These are phyloP conservation scores for Cordyceps tenuipes DNA, from an alignment of 2,329 filamentous ascomycete genomes.

Conservation along the genomic window DNA sequence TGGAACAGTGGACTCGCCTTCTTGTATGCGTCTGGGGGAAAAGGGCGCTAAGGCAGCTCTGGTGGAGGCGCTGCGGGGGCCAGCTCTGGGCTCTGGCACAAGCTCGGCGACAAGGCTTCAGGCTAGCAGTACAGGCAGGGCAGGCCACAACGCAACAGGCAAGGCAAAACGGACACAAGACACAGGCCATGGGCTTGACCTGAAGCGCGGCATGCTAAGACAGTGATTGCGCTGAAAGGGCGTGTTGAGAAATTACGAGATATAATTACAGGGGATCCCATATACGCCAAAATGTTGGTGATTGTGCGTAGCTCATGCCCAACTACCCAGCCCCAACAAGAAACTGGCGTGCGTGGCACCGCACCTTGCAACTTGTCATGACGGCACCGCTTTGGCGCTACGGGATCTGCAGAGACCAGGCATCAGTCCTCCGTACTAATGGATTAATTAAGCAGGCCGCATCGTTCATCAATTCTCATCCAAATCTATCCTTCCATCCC, in stretches of 20 bases:
- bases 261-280: too few species aligned
- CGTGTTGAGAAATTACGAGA: too few species aligned
- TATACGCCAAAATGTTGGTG: too few species aligned
- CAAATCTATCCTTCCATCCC: background rate
- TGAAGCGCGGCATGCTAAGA: too few species aligned
- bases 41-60: constrained; percentile 3
- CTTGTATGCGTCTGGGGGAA: constrained; percentile 5
- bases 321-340: background rate
- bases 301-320: background rate
- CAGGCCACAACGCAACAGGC: too few species aligned
- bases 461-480: background rate
- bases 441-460: too few species aligned
- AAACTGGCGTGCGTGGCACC: too few species aligned
- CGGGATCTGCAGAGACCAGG: constrained; percentile 1
- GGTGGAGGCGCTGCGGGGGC: constrained; percentile 7
- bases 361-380: background rate
- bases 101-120: background rate
- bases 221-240: too few species aligned
- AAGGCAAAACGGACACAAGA: too few species aligned
- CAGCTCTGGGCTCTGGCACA: background rate
- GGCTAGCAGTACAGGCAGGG: too few species aligned
- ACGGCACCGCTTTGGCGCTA: background rate
- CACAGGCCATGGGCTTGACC: too few species aligned
- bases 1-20: constrained; percentile 2
- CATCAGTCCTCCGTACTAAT: background rate